A percentile compares a stretch with the other conserved stretches of the same genome.
Evolutionary conservation across 2,329 filamentous ascomycete species (phyloP).

Genomic region (Fusarium sp.): DNA sequence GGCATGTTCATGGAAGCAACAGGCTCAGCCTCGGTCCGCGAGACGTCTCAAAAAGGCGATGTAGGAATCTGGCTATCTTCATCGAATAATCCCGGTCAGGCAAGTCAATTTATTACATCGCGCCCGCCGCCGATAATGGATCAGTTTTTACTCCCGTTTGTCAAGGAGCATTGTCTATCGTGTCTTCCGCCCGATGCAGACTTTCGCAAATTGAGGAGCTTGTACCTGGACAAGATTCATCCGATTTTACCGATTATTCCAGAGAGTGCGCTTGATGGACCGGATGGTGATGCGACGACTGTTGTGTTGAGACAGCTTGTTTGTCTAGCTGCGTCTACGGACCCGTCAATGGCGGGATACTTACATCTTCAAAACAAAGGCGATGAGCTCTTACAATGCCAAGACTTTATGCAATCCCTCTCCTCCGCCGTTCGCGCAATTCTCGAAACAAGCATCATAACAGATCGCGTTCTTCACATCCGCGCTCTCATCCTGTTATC

Average conservation of each 20-base stretch:
- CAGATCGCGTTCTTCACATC: slow-evolving; percentile 67
- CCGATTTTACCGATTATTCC: slow-evolving; percentile 67
- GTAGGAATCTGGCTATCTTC: slow-evolving; percentile 68
- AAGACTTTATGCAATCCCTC: slow-evolving; percentile 62
- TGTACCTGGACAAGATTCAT: slow-evolving; percentile 66
- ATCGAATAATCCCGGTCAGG: slow-evolving; percentile 43
- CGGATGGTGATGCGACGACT: slow-evolving; percentile 52
- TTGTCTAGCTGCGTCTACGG: slow-evolving; percentile 66
- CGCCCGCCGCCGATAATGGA: slow-evolving; percentile 56
- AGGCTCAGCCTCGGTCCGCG: slow-evolving; percentile 49
- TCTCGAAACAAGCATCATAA: slow-evolving; percentile 66
- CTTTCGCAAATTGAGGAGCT: slow-evolving; percentile 58
- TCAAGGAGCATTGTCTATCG: slow-evolving; percentile 60
- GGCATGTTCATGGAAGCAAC: slow-evolving; percentile 70
- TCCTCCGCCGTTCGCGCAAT: slow-evolving; percentile 63
- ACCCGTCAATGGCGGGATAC: slow-evolving; percentile 59
- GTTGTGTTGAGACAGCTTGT: slow-evolving; percentile 66
- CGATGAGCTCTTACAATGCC: slow-evolving; percentile 55
- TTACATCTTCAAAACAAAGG: slow-evolving; percentile 59
- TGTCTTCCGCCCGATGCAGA: slow-evolving; percentile 62
- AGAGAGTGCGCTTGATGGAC: slow-evolving; percentile 48
- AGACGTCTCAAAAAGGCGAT: slow-evolving; percentile 62
- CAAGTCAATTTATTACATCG: slow-evolving; percentile 55
- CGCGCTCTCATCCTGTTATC: slow-evolving; percentile 67
- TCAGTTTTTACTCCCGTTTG: slow-evolving; percentile 57